A percentile compares a stretch with the other conserved stretches of the same genome.
phyloP scores from a whole-genome alignment of 2,329 filamentous ascomycete species.

The Penicillium sp. region DNA sequence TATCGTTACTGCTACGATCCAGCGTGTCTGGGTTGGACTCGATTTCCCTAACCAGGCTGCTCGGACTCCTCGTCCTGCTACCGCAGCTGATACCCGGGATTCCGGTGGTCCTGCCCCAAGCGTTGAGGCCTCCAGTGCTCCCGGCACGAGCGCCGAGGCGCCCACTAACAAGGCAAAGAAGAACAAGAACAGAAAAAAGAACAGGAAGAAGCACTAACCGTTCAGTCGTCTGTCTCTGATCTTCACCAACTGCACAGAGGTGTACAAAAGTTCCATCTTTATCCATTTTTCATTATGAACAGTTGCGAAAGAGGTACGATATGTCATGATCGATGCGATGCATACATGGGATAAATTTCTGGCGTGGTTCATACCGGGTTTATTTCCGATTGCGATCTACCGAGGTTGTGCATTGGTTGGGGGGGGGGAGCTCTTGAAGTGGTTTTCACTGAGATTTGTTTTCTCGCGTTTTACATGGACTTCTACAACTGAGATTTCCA shows the following conservation, averaged over 20 bases:
- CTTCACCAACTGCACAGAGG: neutral
- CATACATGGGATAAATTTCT: too few relatives aligned
- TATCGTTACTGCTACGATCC: neutral
- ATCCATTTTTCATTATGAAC: too few relatives aligned
- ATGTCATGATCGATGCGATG: too few relatives aligned
- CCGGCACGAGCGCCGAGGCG: neutral
- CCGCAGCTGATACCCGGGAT: neutral
- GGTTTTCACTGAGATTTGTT: too few relatives aligned
- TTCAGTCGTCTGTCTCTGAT: neutral
- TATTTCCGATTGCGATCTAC: too few relatives aligned
- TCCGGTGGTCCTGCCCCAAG: neutral
- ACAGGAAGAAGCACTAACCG: neutral
- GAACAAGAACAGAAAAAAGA: neutral
- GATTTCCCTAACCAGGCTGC: neutral
- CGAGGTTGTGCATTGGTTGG: too few relatives aligned
- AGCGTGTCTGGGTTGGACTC: constrained; percentile 1
- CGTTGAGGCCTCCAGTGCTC: neutral
- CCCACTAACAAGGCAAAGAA: neutral
- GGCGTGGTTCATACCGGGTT: too few relatives aligned
- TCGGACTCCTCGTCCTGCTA: neutral
- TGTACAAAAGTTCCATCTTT: neutral
- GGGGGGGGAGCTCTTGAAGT: too few relatives aligned
- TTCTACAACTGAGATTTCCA: too few relatives aligned
- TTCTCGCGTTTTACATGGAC: too few relatives aligned
- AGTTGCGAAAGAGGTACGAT: too few relatives aligned